Base-by-base conservation (phyloP, 2,329 filamentous ascomycete species). In the Fusarium algeriense region DNA sequence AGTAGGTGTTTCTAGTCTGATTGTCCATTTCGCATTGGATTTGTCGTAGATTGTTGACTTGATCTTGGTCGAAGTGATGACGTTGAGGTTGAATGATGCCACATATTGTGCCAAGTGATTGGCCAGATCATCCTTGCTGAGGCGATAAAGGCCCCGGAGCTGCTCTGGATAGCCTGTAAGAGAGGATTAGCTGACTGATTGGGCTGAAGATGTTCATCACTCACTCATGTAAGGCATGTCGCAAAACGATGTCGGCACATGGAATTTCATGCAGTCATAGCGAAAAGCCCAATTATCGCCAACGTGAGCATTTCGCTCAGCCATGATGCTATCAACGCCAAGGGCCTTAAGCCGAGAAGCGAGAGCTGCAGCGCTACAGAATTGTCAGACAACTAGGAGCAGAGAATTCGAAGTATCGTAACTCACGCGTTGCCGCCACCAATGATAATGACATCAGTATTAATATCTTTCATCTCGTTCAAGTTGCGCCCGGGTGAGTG, bases 221-320 rank as follows among this genome's bases (percentile, higher is more conserved):
- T 50, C 23, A 73, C 71, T 17, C 32, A 69, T 62, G 10, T 64
- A 73, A 0, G 71, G 71, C 15, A 73, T 28, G 3, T 73, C 64
- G 15, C 64, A 64, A 14, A 71, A 52, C 0, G 70, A 67, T 2
- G 71, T 71, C 4, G 70, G 71, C 14, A 73, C 49, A 6, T 73
- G 67, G 14, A 73, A 69, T 32, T 50, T 64, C 14, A 73, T 48
- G 41, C 43, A 69, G 11, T 73, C 64, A 13, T 73, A 71, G 15
- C 68, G 49, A 2, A 62, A 30, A 28, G 60, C 61, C 70, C 70
- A 73, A 12, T 73, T 73, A 20, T 71, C 64, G 1, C 71, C 70
- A 15, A 68, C 28, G 3, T 15, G 35, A 0, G 55, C 19, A 34
- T 73, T 73, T 1, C 32, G 49, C 9, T 73, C 71, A 2, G n/a